Evolutionary conservation across 202 grass and related monocot genomes (phyloP).

Genomic region (Eragrostis tef): DNA sequence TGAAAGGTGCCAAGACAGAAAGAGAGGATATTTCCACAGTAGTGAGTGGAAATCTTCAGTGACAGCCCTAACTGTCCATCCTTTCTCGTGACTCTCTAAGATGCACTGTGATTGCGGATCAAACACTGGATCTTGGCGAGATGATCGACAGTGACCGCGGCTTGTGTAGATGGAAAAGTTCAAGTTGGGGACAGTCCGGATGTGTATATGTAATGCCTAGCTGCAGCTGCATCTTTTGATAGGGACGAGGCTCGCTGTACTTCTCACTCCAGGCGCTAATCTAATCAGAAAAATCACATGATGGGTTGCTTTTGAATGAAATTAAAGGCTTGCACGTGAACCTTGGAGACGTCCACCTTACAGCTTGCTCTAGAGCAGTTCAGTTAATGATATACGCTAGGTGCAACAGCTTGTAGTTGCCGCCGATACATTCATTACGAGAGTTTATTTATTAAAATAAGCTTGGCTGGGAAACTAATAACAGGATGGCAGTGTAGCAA

Average conservation of each 20-base stretch:
- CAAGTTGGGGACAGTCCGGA: neutral
- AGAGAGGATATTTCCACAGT: neutral
- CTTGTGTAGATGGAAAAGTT: no score
- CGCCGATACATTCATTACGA: neutral
- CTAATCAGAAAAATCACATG: slow-evolving; percentile 19
- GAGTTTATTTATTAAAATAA: neutral
- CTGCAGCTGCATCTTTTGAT: neutral
- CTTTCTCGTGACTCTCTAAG: neutral
- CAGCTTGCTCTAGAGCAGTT: neutral
- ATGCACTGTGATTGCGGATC: neutral
- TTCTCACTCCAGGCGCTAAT: neutral
- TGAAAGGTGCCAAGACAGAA: neutral
- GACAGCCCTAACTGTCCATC: neutral
- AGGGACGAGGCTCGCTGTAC: neutral
- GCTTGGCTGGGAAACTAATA: no score
- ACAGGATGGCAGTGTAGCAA: no score
- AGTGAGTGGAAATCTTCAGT: no score
- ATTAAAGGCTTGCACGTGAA: slow-evolving; percentile 37
- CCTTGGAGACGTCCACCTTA: slow-evolving; percentile 21
- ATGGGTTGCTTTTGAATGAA: slow-evolving; percentile 19
- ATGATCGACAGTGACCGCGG: no score
- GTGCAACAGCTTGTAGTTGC: neutral
- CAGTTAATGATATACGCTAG: neutral
- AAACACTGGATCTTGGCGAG: neutral
- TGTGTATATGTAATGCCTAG: neutral